phyloP scores from a whole-genome alignment of 164 flowering plant genomes.

The Euptelea pleiosperma region DNA sequence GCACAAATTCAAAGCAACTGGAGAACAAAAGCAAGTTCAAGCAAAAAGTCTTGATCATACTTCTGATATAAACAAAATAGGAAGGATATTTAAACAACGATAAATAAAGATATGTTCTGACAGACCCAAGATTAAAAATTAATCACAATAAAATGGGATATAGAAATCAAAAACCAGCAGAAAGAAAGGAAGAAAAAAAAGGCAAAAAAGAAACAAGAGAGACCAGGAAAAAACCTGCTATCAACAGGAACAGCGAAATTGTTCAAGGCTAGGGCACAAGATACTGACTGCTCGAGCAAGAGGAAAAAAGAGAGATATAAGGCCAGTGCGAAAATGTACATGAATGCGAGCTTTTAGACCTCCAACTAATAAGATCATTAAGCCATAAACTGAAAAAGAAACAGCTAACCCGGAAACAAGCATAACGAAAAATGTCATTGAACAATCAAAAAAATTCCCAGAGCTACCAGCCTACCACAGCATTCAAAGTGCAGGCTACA shows the following conservation, averaged over 20 bases:
- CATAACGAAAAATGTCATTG: not conserved
- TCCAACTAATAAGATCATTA: not conserved
- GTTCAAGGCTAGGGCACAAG: constrained; percentile 82
- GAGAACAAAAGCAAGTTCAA: too few species aligned
- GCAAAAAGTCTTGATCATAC: too few species aligned
- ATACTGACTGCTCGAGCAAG: constrained; percentile 63
- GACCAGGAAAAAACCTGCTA: constrained; percentile 51
- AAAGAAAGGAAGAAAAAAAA: not conserved
- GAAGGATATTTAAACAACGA: too few species aligned
- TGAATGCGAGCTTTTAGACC: not conserved
- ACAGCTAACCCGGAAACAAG: not conserved
- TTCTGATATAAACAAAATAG: too few species aligned
- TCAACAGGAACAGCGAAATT: constrained; percentile 61
- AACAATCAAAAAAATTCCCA: not conserved
- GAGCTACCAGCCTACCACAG: not conserved
- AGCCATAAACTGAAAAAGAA: not conserved
- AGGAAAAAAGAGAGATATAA: not conserved
- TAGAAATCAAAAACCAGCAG: not conserved
- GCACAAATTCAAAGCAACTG: too few species aligned
- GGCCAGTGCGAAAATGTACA: not conserved
- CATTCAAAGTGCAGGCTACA: not conserved
- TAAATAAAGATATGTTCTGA: too few species aligned
- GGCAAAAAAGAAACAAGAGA: not conserved
- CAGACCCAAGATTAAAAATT: not conserved
- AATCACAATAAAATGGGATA: not conserved